These are phyloP conservation scores for Diaporthe citrichinensis DNA, from an alignment of 2,329 filamentous ascomycete genomes.

Conservation along the genomic window DNA sequence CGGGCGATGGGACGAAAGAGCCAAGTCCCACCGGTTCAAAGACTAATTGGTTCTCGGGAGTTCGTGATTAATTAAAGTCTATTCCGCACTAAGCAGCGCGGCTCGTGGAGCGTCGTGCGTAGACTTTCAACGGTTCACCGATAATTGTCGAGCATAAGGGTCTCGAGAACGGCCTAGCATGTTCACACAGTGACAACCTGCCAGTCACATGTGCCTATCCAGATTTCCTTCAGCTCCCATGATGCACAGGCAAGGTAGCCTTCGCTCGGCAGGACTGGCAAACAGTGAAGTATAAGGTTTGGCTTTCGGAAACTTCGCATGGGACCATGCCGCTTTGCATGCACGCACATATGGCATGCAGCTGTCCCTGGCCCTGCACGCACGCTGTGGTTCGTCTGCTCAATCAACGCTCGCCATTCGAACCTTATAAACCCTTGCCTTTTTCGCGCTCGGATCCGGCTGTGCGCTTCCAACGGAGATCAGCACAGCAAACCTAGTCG, in stretches of 20 bases:
- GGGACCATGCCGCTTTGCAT: constrained; percentile 18
- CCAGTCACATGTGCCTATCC: constrained; percentile 4
- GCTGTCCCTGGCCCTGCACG: constrained; percentile 1
- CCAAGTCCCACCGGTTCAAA: background rate
- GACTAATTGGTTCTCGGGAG: constrained; percentile 11
- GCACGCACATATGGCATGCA: constrained; percentile 19
- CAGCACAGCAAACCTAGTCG: constrained; percentile 6
- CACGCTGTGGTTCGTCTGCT: constrained; percentile 19
- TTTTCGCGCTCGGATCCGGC: constrained; percentile 24
- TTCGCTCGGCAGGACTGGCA: background rate
- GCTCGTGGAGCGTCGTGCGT: background rate
- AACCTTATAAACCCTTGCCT: constrained; percentile 1
- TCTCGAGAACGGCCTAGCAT: background rate
- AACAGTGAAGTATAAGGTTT: background rate
- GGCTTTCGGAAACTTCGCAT: constrained; percentile 31
- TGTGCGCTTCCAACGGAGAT: constrained; percentile 8
- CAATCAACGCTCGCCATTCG: constrained; percentile 17
- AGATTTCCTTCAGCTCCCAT: background rate
- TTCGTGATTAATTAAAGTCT: constrained; percentile 3
- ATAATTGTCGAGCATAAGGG: background rate
- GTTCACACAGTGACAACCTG: background rate
- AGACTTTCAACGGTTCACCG: background rate
- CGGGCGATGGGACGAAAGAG: constrained; percentile 16
- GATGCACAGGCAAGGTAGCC: background rate
- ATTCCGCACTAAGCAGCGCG: background rate